These are phyloP conservation scores for Antrodiella citrinella DNA, from an alignment of 768 basidiomycete species.

Conservation along the genomic window DNA sequence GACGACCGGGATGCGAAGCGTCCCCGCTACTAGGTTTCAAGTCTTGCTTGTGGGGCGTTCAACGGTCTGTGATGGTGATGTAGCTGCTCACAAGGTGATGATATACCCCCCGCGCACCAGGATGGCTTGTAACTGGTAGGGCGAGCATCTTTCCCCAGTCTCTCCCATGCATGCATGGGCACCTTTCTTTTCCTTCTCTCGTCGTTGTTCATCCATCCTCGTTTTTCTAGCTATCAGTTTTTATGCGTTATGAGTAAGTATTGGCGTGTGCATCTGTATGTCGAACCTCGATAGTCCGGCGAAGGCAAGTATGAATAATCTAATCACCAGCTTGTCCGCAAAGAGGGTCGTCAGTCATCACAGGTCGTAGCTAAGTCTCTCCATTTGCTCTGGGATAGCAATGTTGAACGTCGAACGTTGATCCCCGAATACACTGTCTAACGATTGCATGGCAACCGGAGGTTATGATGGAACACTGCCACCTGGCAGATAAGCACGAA, in stretches of 20 bases:
- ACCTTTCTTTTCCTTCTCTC: not conserved
- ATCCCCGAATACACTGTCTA: not conserved
- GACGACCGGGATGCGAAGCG: slow-evolving; percentile 81
- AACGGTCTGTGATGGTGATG: not conserved
- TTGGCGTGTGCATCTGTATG: not conserved
- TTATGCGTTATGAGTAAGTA: slow-evolving; percentile 10
- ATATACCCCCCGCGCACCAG: not conserved
- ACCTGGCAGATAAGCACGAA: no score
- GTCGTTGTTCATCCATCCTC: no score
- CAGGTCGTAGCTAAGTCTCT: no score
- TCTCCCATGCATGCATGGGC: not conserved
- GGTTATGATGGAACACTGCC: not conserved
- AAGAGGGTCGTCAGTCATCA: not conserved
- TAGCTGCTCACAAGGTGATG: not conserved
- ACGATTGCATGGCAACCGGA: not conserved
- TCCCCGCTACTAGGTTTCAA: slow-evolving; percentile 51
- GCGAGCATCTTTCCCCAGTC: not conserved
- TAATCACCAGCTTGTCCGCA: no score
- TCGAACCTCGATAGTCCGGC: not conserved
- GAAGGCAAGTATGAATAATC: slow-evolving; percentile 7
- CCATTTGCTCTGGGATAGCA: no score
- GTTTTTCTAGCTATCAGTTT: no score
- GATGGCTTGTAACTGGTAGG: slow-evolving; percentile 5
- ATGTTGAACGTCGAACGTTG: no score
- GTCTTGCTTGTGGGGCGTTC: not conserved